Evolutionary conservation across 1,139 yeast species (phyloP), one percentile per base, ranked within the genome.

Genomic region (Zhuliangozyma blackwelliae): DNA sequence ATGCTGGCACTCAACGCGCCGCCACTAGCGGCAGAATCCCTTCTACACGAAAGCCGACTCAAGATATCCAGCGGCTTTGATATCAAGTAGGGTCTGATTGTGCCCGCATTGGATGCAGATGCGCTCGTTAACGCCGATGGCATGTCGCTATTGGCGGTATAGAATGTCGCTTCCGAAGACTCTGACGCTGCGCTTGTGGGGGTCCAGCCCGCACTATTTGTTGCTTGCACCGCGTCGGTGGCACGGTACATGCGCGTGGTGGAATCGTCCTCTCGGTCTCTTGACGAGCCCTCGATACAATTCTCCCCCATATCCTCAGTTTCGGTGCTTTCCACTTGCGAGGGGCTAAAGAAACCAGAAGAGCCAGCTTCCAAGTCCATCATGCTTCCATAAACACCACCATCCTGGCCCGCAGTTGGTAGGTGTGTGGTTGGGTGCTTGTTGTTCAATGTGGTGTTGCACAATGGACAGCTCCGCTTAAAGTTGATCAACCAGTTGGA

Each of bases 401-500:
- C 19, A 20, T 40, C 40, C 43, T 50, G 54, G 28, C 55, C 54
- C 27, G 54, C 55, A 47, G 54, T 37, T 60, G 41, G 33, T 35
- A 38, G 10, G 23, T 29, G 26, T 11, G 36, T 25, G 21, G 27
- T 28, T 7, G 27, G 30, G 25, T 33, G 31, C 11, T 27, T 33
- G 16, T 33, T 40, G n/a, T 41, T 47, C 22, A 63, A 48, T 7
- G 52, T 40, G 19, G 58, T 51, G 45, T 69, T 69, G 46, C 76
- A 70, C 44, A 70, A 59, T 0, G 76, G 76, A 48, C 76, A 70
- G 38, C 67, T 64, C 39, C 73, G 51, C 34, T 59, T 57, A 49
- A 69, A 70, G 47, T 69, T 68, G 22, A 70, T 63, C 33, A 70
- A 54, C 76, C 76, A 70, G 44, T 68, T 69, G 16, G 72, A 61